Conservation (phyloP, 2,329 filamentous ascomycete species). For the Hansfordia pulvinata region DNA sequence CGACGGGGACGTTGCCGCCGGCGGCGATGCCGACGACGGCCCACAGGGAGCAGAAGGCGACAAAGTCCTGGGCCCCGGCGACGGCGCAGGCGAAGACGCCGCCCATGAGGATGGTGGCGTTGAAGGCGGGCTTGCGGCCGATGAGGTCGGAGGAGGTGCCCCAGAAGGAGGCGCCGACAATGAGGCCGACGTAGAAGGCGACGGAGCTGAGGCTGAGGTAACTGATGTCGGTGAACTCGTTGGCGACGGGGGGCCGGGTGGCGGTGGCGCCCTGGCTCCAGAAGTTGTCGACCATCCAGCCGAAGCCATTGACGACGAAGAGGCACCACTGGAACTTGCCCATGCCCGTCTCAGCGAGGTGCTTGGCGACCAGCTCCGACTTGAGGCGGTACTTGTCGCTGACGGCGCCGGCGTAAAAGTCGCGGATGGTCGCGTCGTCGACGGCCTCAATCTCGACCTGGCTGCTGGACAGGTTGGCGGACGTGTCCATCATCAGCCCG, state of each 20-base stretch:
- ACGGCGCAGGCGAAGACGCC: too few relatives aligned
- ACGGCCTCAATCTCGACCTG: too few relatives aligned
- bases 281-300: constrained; percentile 30
- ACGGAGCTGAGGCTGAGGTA: constrained; percentile 19
- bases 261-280: constrained; percentile 22
- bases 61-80: too few relatives aligned
- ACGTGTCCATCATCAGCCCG: too few relatives aligned
- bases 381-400: constrained; percentile 17
- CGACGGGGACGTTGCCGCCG: too few relatives aligned
- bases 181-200: constrained; percentile 16
- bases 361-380: constrained; percentile 16
- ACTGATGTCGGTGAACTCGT: constrained; percentile 19
- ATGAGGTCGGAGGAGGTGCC: too few relatives aligned
- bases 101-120: too few relatives aligned
- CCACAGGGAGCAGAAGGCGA: too few relatives aligned
- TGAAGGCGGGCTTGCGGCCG: too few relatives aligned
- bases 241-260: constrained; percentile 16
- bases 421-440: constrained; percentile 15
- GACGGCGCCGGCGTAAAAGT: constrained; percentile 22
- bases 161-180: too few relatives aligned
- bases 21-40: too few relatives aligned
- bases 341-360: constrained; percentile 16
- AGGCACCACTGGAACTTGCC: constrained; percentile 27
- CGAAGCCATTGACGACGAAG: constrained; percentile 30
- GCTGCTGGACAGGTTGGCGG: too few relatives aligned